These are phyloP conservation scores for Orbilia javanica DNA, from an alignment of 2,329 filamentous ascomycete species.

Conservation along the genomic window DNA sequence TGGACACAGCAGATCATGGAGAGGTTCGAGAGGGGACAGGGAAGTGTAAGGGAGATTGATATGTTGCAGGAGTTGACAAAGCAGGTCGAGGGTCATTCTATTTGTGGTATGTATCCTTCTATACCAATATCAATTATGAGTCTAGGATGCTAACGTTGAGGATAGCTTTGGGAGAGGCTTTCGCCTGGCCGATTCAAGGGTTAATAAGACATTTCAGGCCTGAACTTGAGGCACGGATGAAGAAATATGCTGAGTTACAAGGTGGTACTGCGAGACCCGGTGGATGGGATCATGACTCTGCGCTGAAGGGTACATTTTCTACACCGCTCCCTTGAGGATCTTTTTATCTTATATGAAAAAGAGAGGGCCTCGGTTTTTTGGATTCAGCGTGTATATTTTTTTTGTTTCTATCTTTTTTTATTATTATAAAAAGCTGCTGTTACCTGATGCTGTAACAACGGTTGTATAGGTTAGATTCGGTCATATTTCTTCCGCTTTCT, in stretches of 20 bases:
- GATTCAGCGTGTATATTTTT: conserved; percentile 47
- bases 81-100: conserved; percentile 99
- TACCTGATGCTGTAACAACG: neutral
- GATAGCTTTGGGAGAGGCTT: conserved; percentile 89
- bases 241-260: conserved; percentile 78
- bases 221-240: conserved; percentile 91
- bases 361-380: neutral
- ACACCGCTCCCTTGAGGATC: conserved; percentile 74
- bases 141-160: conserved; percentile 62
- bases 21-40: conserved; percentile 91
- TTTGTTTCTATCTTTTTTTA: conserved; percentile 7
- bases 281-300: conserved; percentile 83
- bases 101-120: conserved; percentile 78
- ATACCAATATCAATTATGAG: neutral
- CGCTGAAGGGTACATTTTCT: conserved; percentile 83
- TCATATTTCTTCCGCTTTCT: neutral
- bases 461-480: conserved; percentile 29
- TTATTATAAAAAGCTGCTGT: conserved; percentile 21
- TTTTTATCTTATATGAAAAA: neutral
- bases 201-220: conserved; percentile 98
- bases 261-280: conserved; percentile 84
- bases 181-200: conserved; percentile 98
- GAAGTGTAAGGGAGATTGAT: conserved; percentile 91
- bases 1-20: conserved; percentile 99
- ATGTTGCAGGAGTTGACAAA: conserved; percentile 99